Percentiles rank a stretch among this genome's conserved stretches.
Evolutionary conservation across 164 flowering plant species (phyloP).

Genomic region (Umbilicus rupestris): DNA sequence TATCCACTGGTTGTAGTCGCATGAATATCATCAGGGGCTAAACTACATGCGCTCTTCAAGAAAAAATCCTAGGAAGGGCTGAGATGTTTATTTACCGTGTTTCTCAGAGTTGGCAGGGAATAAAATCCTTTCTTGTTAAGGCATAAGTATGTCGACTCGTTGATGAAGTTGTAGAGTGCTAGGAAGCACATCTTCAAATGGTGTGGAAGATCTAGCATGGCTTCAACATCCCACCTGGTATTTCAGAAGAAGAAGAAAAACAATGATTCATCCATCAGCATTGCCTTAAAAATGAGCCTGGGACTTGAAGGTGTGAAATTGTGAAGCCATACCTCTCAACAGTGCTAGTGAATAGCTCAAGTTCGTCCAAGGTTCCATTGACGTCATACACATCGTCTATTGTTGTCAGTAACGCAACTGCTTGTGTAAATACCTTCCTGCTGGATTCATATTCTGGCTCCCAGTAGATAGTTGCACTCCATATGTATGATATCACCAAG

Average conservation of each 20-base stretch:
- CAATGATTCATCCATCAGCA: too few relatives aligned
- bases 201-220: slow-evolving; percentile 19
- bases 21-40: neutral
- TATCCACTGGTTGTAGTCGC: slow-evolving; percentile 13
- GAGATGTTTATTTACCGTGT: slow-evolving; percentile 14
- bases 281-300: too few relatives aligned
- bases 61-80: neutral
- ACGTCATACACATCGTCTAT: slow-evolving; percentile 38
- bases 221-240: slow-evolving; percentile 25
- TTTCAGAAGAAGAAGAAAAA: neutral
- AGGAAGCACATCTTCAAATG: slow-evolving; percentile 22
- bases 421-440: slow-evolving; percentile 13
- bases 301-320: too few relatives aligned
- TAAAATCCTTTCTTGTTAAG: slow-evolving; percentile 12
- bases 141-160: slow-evolving; percentile 12
- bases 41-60: too few relatives aligned
- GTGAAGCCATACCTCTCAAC: slow-evolving; percentile 19
- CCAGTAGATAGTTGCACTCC: slow-evolving; percentile 14
- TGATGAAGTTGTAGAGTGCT: slow-evolving; percentile 17
- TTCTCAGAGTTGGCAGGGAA: slow-evolving; percentile 14
- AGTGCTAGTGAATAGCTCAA: slow-evolving; percentile 23
- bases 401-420: slow-evolving; percentile 13
- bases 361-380: slow-evolving; percentile 34
- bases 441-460: slow-evolving; percentile 21
- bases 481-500: slow-evolving; percentile 20